Base-by-base conservation (phyloP, 2,329 filamentous ascomycete species). In the Aschersonia sp. region DNA sequence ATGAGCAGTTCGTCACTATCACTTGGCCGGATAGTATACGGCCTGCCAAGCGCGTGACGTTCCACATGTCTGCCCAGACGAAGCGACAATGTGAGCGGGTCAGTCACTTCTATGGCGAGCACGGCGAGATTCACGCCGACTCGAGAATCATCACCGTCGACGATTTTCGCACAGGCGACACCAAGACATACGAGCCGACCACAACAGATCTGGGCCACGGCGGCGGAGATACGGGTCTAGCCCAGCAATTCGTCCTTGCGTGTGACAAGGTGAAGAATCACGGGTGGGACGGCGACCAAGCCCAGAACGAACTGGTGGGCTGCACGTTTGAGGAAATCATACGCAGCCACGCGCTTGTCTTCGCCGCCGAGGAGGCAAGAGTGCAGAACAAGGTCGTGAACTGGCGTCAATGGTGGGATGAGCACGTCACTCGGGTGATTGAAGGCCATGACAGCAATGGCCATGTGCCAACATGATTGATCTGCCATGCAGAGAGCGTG, bases 41-140 rank as follows among this genome's bases (percentile, higher is more conserved):
- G 30, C 78, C 78, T 2, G 78, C 87, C 42, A 97, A 97, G 67
- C 87, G 83, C 12, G 90, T 89, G 1, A 81, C 81, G 2, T 85
- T 97, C 61, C 90, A 97, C 64, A 95, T 97, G 90, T 83, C 90
- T 2, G 88, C 90, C 2, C 86, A 89, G 51, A 94, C 89, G 0
- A 81, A 86, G 59, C 83, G 83, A 59, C 83, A 94, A 54, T 97
- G 90, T 62, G 77, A 94, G 54, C 80, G 92, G 4, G 83, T 88
- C 50, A 88, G 87, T 0, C 72, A 86, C 50, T 79, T 95, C 44
- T 95, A 95, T 65, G 92, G 92, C 45, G 85, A 84, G 0, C 70
- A 79, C 45, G 92, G 90, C 42, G 90, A 97, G 65, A 78, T 97
- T 31, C 78, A 80, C 55, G 92, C 94, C 53, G 88, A 97, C 66